Conservation (phyloP, 208 protist genomes). For the Trypanosoma cruzi region DNA sequence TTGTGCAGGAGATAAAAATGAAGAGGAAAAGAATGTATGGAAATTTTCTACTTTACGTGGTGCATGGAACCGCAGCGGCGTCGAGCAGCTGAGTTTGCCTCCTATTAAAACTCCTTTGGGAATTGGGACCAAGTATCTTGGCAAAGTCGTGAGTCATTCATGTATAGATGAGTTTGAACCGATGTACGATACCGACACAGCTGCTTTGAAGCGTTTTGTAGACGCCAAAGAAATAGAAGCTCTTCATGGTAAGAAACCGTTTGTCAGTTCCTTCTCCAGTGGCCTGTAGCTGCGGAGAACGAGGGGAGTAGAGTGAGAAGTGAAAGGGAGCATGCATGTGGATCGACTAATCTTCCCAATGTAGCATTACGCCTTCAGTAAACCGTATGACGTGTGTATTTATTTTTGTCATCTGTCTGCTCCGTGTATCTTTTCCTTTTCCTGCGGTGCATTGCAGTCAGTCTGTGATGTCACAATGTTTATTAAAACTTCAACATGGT, state of each 20-base stretch:
- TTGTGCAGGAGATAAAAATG: neutral
- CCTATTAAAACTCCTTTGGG: neutral
- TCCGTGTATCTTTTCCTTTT: slow-evolving; percentile 17
- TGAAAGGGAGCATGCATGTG: neutral
- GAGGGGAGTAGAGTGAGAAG: slow-evolving; percentile 4
- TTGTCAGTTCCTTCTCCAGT: slow-evolving; percentile 36
- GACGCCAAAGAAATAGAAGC: slow-evolving; percentile 42
- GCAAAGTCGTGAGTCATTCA: slow-evolving; percentile 11
- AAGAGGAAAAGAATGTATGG: slow-evolving; percentile 1
- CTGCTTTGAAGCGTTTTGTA: slow-evolving; percentile 39
- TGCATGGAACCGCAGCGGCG: slow-evolving; percentile 22
- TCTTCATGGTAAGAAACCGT: slow-evolving; percentile 48
- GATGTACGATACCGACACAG: slow-evolving; percentile 38
- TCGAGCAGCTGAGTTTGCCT: slow-evolving; percentile 20
- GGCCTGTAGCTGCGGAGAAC: slow-evolving; percentile 10
- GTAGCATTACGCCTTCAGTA: no score
- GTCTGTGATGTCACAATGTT: no score
- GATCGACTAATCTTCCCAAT: no score
- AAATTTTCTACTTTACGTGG: slow-evolving; percentile 1
- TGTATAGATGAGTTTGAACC: slow-evolving; percentile 25
- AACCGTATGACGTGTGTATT: neutral
- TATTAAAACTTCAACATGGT: no score
- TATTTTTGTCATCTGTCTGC: slow-evolving; percentile 4
- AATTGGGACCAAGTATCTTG: neutral
- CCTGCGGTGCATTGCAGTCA: neutral